Percentiles rank a stretch among this genome's conserved stretches.
phyloP scores from a whole-genome alignment of 371 early-diverging fungal genomes.

The Actinomucor elegans region DNA sequence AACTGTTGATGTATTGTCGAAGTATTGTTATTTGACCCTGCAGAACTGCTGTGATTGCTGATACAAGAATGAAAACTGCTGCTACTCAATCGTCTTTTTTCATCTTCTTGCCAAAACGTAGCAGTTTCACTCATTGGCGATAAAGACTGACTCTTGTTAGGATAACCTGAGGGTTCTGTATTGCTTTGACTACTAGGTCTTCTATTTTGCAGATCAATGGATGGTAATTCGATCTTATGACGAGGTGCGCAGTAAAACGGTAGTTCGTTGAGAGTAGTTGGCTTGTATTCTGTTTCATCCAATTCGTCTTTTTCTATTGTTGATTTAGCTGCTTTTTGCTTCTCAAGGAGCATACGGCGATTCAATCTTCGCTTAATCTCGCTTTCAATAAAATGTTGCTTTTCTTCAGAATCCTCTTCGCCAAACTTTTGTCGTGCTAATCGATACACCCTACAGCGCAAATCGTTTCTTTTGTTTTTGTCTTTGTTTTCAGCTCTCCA shows the following conservation, averaged over 20 bases:
- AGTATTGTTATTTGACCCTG: background rate
- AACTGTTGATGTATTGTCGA: background rate
- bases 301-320: background rate
- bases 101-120: background rate
- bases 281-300: background rate
- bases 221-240: constrained; percentile 33
- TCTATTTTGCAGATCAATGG: constrained; percentile 15
- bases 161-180: constrained; percentile 15
- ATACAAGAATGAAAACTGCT: background rate
- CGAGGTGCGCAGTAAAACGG: constrained; percentile 46
- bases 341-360: constrained; percentile 24
- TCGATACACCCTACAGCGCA: constrained; percentile 71
- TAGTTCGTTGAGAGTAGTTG: constrained; percentile 29
- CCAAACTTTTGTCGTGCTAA: constrained; percentile 66
- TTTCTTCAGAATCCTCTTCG: constrained; percentile 53
- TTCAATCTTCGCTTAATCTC: constrained; percentile 54
- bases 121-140: constrained; percentile 2
- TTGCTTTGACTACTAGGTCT: constrained; percentile 1
- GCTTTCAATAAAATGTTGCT: constrained; percentile 60
- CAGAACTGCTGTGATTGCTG: background rate
- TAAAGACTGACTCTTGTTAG: constrained; percentile 8
- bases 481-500: constrained; percentile 65
- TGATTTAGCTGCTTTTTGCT: background rate
- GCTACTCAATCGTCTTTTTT: background rate
- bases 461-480: constrained; percentile 65